Conservation (phyloP, 2,329 filamentous ascomycete genomes). For the Trichoderma citrinoviride region DNA sequence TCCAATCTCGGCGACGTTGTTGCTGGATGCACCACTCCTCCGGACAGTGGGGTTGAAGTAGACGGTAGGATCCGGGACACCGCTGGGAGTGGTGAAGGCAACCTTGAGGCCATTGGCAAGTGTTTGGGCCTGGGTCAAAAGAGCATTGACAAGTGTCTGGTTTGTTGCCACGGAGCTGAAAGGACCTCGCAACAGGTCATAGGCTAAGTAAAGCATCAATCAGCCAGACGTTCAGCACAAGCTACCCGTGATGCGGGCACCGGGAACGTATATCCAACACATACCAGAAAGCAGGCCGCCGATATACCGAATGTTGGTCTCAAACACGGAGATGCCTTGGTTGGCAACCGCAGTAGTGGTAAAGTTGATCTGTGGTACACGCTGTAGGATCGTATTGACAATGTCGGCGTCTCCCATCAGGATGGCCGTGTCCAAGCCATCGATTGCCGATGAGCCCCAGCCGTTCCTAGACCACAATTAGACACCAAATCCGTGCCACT, state of each 20-base stretch:
- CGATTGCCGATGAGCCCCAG: constrained; percentile 81
- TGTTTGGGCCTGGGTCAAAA: constrained; percentile 65
- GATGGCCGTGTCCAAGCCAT: constrained; percentile 75
- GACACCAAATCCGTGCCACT: background rate
- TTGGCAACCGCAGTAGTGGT: constrained; percentile 47
- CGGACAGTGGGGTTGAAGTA: constrained; percentile 53
- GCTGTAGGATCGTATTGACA: constrained; percentile 67
- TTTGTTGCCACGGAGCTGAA: constrained; percentile 49
- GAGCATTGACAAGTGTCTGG: constrained; percentile 48
- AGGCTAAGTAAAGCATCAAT: constrained; percentile 41
- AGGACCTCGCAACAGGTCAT: constrained; percentile 71
- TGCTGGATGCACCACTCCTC: constrained; percentile 52
- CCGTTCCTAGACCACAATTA: constrained; percentile 58
- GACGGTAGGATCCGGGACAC: constrained; percentile 70
- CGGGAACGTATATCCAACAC: background rate
- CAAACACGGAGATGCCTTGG: constrained; percentile 71
- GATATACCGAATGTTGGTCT: constrained; percentile 86
- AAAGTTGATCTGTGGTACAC: constrained; percentile 70
- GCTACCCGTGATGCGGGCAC: background rate
- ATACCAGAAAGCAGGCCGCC: constrained; percentile 73
- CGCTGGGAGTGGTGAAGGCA: constrained; percentile 73
- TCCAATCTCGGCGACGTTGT: constrained; percentile 73
- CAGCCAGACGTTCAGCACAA: background rate
- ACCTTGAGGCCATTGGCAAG: constrained; percentile 73
- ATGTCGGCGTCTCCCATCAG: constrained; percentile 69